Base-by-base conservation (phyloP, 768 basidiomycete species). In the Agrocybe praecox region DNA sequence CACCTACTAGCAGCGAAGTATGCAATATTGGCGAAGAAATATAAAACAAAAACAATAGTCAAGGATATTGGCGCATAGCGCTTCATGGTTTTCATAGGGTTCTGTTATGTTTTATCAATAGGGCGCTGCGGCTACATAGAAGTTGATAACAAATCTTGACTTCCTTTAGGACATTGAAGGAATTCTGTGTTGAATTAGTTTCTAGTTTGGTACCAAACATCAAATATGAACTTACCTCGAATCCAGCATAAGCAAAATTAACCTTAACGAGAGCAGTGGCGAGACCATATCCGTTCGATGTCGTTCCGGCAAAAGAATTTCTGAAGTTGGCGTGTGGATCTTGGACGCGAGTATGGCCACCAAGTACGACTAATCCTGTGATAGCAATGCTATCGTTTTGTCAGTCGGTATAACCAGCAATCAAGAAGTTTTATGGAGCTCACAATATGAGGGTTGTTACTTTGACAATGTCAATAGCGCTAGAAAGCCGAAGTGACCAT, bases 321-420 rank as follows among this genome's bases (percentile, higher is more conserved):
- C 70, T 74, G 67, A 89, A 88, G 66, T 86, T 85, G 36, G 72
- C 75, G 46, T 79, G 75, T 0, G 87, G 84, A 66, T 88, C 79
- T 43, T 74, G 40, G n/a, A 89, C 76, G 8, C 73, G 74, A 2
- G 84, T 86, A 52, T 77, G 72, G 0, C 85, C 87, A 4, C 80
- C 78, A 11, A 89, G 76, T 9, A 88, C 87, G 21, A 82, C 82
- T 73, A 84, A 81, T 62, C 81, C 81, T 4, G 83, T 79, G 42
- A 86, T 67, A 1, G 84, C 79, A 44, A 88, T 70, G 43, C 74
- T 75, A 55, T 29, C 42, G 9, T 3, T 42, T 19, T 9, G 24
- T 34, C 12, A 40, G n/a, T 46, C 18, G 24, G 23, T 10, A 4
- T 46, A 46, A 15, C 8, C 22, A 24, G 2, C 2, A 29, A 22